These are phyloP conservation scores for Astrothelium macrocarpum DNA, from an alignment of 495 filamentous ascomycete species.

Conservation along the genomic window DNA sequence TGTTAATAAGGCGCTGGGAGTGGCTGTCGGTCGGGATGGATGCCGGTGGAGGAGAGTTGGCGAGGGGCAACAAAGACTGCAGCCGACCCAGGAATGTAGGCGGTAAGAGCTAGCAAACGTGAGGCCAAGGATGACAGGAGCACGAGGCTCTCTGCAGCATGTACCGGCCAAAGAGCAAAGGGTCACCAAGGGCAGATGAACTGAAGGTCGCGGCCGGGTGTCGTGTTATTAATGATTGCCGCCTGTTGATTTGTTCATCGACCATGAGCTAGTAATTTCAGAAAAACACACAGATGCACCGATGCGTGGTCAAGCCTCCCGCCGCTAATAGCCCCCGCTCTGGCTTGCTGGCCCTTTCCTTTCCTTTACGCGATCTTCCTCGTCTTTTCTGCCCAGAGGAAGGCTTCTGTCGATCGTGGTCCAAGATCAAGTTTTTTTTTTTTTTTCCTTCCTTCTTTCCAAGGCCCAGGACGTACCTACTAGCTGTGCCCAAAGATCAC, in stretches of 20 bases:
- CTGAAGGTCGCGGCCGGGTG: not conserved
- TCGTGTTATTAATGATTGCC: not conserved
- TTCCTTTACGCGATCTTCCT: not conserved
- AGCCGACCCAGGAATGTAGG: not conserved
- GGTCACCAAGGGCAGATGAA: not conserved
- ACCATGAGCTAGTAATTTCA: not conserved
- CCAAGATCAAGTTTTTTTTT: not conserved
- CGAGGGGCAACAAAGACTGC: constrained; percentile 1
- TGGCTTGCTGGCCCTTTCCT: not conserved
- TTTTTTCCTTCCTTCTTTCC: not conserved
- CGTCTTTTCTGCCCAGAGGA: not conserved
- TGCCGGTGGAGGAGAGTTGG: not conserved
- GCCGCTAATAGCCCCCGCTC: not conserved
- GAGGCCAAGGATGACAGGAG: not conserved
- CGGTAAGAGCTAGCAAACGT: not conserved
- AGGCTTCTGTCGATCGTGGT: not conserved
- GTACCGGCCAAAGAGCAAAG: not conserved
- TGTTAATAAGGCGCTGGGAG: not conserved
- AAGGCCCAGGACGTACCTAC: not conserved
- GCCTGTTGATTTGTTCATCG: not conserved
- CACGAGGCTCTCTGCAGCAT: not conserved
- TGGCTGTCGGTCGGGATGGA: not conserved
- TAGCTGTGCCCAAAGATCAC: not conserved
- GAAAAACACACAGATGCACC: not conserved
- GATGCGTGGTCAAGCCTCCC: not conserved